These are phyloP conservation scores for Neonectria coccinea DNA, from an alignment of 2,329 filamentous ascomycete genomes.

Conservation along the genomic window DNA sequence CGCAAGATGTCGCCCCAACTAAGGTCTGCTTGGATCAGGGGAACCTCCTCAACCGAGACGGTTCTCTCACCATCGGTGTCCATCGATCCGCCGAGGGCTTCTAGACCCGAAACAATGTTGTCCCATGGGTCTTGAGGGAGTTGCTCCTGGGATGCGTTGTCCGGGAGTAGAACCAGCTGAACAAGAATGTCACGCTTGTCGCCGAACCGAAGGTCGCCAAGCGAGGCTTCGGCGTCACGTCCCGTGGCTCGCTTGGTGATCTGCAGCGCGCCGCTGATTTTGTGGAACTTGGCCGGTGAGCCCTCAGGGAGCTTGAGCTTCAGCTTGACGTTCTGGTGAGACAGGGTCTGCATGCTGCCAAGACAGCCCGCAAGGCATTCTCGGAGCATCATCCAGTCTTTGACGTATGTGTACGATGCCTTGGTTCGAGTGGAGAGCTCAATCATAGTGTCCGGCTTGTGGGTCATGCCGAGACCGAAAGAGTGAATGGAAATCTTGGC, in stretches of 20 bases:
- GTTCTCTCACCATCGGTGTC: conserved; percentile 88
- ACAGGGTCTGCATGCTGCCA: conserved; percentile 90
- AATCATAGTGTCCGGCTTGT: conserved; percentile 99
- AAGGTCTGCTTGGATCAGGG: conserved; percentile 93
- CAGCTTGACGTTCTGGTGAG: conserved; percentile 98
- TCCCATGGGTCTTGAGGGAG: conserved; percentile 96
- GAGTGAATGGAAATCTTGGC: conserved; percentile 98
- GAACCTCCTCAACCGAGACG: conserved; percentile 91
- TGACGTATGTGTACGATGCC: conserved; percentile 97
- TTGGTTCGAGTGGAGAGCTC: conserved; percentile 95
- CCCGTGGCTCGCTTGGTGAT: conserved; percentile 97
- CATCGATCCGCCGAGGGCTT: conserved; percentile 88
- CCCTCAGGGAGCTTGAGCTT: conserved; percentile 95
- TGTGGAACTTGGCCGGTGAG: conserved; percentile 97
- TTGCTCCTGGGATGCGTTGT: conserved; percentile 84
- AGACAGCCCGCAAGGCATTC: conserved; percentile 95
- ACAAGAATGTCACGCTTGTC: conserved; percentile 95
- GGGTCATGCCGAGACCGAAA: conserved; percentile 94
- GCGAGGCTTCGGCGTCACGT: conserved; percentile 89
- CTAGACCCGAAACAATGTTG: conserved; percentile 93
- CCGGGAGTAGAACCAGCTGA: conserved; percentile 90
- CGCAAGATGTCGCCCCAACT: conserved; percentile 93
- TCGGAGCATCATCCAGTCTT: conserved; percentile 99
- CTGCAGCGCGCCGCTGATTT: conserved; percentile 95
- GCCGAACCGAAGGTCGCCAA: conserved; percentile 93